A percentile compares a stretch with the other conserved stretches of the same genome.
phyloP scores from a whole-genome alignment of 768 basidiomycete genomes.

The Grammothele lineata region DNA sequence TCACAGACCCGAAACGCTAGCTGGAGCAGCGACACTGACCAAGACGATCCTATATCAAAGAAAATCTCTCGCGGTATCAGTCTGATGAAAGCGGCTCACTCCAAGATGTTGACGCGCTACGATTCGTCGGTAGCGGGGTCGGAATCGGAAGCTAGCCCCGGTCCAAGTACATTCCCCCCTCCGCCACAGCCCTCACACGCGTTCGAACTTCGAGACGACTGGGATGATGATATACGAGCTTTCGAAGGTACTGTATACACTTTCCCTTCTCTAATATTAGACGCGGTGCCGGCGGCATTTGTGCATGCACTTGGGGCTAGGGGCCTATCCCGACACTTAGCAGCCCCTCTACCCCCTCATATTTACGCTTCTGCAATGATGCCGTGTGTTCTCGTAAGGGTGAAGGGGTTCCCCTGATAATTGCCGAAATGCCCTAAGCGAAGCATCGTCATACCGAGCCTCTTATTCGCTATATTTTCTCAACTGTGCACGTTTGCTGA shows the following conservation, averaged over 20 bases:
- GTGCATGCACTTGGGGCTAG: too few relatives aligned
- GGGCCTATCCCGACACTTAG: too few relatives aligned
- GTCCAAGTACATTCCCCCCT: conserved; percentile 25
- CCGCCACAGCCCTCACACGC: conserved; percentile 17
- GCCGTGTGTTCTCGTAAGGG: too few relatives aligned
- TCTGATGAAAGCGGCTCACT: conserved; percentile 24
- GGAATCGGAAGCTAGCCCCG: conserved; percentile 18
- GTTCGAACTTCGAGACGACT: conserved; percentile 37
- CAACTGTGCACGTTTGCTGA: not conserved
- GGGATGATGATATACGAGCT: conserved; percentile 57
- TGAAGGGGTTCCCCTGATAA: too few relatives aligned
- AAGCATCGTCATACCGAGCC: too few relatives aligned
- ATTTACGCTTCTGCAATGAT: too few relatives aligned
- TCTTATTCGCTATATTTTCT: too few relatives aligned
- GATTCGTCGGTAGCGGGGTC: conserved; percentile 18
- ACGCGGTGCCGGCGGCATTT: too few relatives aligned
- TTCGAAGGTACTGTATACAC: conserved; percentile 56
- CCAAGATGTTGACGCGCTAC: conserved; percentile 26
- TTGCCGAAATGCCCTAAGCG: too few relatives aligned
- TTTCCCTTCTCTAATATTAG: too few relatives aligned
- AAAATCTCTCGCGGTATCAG: conserved; percentile 46
- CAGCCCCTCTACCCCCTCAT: too few relatives aligned
- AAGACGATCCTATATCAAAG: conserved; percentile 59
- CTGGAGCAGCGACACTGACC: conserved; percentile 63
- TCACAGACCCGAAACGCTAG: conserved; percentile 42